Conservation (phyloP, 1,139 yeast species). For the Yamadazyma spencermartinsiae region DNA sequence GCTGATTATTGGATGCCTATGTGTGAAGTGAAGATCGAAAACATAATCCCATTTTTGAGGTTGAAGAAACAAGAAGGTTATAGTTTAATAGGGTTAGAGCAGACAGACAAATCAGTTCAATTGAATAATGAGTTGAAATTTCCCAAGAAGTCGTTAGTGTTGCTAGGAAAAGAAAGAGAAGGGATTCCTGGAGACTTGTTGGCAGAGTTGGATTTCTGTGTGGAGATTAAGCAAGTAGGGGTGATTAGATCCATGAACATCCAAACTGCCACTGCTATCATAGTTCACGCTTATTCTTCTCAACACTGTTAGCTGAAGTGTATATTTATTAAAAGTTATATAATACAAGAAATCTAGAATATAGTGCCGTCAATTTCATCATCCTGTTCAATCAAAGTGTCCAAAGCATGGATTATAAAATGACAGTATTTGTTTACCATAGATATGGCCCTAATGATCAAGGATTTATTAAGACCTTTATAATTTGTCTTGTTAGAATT, state of each 20-base stretch:
- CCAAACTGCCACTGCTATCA: constrained; percentile 93
- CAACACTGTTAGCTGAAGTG: constrained; percentile 53
- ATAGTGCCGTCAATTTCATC: constrained; percentile 30
- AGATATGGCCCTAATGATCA: constrained; percentile 28
- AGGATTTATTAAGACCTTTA: constrained; percentile 35
- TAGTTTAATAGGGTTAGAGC: constrained; percentile 86
- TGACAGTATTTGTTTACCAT: constrained; percentile 39
- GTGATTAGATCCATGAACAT: constrained; percentile 93
- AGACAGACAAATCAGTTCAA: constrained; percentile 81
- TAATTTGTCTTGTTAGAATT: constrained; percentile 43
- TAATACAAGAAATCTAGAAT: constrained; percentile 17
- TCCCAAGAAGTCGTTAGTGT: constrained; percentile 74
- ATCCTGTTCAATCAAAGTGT: constrained; percentile 40
- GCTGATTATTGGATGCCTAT: constrained; percentile 97
- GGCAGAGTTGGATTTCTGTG: constrained; percentile 81
- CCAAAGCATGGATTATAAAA: constrained; percentile 38
- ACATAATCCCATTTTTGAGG: constrained; percentile 56
- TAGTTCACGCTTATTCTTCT: constrained; percentile 85
- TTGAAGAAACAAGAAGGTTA: constrained; percentile 76
- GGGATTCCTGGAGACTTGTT: constrained; percentile 88
- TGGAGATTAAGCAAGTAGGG: constrained; percentile 90
- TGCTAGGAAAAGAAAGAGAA: constrained; percentile 84
- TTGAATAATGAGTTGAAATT: constrained; percentile 63
- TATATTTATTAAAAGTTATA: constrained; percentile 6
- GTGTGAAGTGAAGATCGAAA: constrained; percentile 65